phyloP scores from a whole-genome alignment of 257 asterid genomes.

The Knoxia roxburghii region DNA sequence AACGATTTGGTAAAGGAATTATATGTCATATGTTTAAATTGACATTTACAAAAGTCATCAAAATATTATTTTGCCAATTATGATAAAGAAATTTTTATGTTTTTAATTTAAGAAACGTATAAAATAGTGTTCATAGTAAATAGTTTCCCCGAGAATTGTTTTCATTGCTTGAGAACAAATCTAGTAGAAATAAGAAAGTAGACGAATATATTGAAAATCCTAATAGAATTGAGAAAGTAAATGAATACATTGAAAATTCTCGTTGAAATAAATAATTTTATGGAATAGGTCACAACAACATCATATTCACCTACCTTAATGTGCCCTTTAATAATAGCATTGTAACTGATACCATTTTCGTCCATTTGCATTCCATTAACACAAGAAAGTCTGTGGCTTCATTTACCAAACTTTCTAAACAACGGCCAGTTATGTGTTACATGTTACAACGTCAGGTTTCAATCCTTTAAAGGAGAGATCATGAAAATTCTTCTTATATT shows the following conservation, averaged over 20 bases:
- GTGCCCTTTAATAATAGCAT: conserved; percentile 14
- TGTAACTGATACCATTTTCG: conserved; percentile 5
- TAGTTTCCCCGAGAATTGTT: too few species aligned
- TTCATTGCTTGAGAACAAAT: not conserved
- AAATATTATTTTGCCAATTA: too few species aligned
- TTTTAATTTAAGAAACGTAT: too few species aligned
- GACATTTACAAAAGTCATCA: too few species aligned
- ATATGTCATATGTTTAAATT: too few species aligned
- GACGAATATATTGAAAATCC: too few species aligned
- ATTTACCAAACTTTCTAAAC: conserved; percentile 18
- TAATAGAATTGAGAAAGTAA: conserved; percentile 3
- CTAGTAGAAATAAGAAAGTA: too few species aligned
- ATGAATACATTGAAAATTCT: conserved; percentile 12
- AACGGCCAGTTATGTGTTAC: conserved; percentile 15
- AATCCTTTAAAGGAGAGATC: conserved; percentile 6
- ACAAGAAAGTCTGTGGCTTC: conserved; percentile 10
- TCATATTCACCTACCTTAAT: conserved; percentile 5
- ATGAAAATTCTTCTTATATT: conserved; percentile 1
- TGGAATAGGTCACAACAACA: conserved; percentile 2
- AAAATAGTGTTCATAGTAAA: too few species aligned
- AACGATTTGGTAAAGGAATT: too few species aligned
- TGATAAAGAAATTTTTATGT: too few species aligned
- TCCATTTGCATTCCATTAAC: too few species aligned
- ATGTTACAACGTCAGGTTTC: conserved; percentile 23
- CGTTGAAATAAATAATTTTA: conserved; percentile 13